Conservation (phyloP, 495 filamentous ascomycete genomes). For the Aspergillus affinis region DNA sequence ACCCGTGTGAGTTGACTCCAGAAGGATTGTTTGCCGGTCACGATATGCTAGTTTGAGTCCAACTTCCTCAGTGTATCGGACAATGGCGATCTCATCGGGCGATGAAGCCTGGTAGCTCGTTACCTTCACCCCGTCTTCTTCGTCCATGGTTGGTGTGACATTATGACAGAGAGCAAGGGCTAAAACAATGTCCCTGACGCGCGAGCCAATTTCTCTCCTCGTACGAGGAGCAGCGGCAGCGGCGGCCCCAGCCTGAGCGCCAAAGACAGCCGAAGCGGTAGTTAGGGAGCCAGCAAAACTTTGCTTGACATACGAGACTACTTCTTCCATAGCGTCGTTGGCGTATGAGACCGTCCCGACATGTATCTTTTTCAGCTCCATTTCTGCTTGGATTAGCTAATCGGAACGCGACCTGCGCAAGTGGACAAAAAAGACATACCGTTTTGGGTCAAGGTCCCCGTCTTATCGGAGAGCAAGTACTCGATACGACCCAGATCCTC, state of each 20-base stretch:
- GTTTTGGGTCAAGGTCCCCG: conserved; percentile 95
- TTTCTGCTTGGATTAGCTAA: conserved; percentile 53
- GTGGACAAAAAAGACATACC: conserved; percentile 35
- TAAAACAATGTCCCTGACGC: conserved; percentile 86
- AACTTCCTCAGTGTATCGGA: conserved; percentile 91
- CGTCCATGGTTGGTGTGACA: conserved; percentile 88
- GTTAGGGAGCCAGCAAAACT: conserved; percentile 67
- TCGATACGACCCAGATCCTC: conserved; percentile 96
- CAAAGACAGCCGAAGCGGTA: conserved; percentile 71
- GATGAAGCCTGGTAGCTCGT: conserved; percentile 95
- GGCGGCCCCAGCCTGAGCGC: conserved; percentile 53
- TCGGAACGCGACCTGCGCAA: conserved; percentile 7
- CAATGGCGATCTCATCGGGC: conserved; percentile 97
- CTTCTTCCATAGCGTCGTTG: conserved; percentile 98
- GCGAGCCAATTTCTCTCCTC: conserved; percentile 85
- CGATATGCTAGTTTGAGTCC: conserved; percentile 82
- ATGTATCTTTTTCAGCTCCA: conserved; percentile 98
- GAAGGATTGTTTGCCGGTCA: conserved; percentile 77
- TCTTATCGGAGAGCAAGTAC: conserved; percentile 96
- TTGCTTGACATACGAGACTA: conserved; percentile 79
- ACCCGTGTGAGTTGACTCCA: conserved; percentile 77
- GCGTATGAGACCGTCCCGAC: conserved; percentile 98
- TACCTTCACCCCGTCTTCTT: conserved; percentile 71
- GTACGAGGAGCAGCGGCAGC: conserved; percentile 67
- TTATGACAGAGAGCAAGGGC: conserved; percentile 96